Base-by-base conservation (phyloP, 345 rosid species). In the Citrus hindsii region DNA sequence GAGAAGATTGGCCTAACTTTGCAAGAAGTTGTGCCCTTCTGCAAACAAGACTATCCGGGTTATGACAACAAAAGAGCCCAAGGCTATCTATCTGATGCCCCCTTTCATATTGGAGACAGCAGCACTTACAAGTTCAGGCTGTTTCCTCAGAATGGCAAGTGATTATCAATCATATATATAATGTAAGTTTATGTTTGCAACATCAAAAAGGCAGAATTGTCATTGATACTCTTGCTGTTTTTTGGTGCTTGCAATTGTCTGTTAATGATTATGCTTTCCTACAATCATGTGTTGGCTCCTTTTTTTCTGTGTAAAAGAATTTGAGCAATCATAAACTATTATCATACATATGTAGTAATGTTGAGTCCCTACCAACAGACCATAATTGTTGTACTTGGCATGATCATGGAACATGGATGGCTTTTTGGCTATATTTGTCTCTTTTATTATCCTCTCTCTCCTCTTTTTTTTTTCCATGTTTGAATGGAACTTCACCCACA, bases 51-150 rank as follows among this genome's bases (percentile, higher is more conserved):
- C 33, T 82, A 76, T 75, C 85, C 85, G 2, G 80, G 82, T 30
- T 82, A 82, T 60, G 2, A 67, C 37, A 80, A 85, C 79, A 84
- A 82, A 81, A 78, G 86, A 76, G 86, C 82, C 35, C 84, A 81
- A 21, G 82, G 84, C n/a, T 56, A 13, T 24, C 18, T 3, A 18
- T 32, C 84, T 9, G 81, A 84, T 73, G 64, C 25, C 21, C 56
- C 82, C 6, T 84, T 81, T 48, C 70, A 2, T 1, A 75, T 84
- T 0, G 86, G 86, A 27, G 21, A 79, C 76, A 72, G 81, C 78
- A 79, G 76, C 35, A 81, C 86, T n/a, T 84, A 75, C 33, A 81
- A 60, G 84, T 84, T 81, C 80, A 83, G 73, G 79, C 67, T 30
- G 19, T 25, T 56, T 25, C 13, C 40, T 48, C 21, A 51, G 53